These are phyloP conservation scores for Scedosporium minutisporum DNA, from an alignment of 2,329 filamentous ascomycete genomes.

Conservation along the genomic window DNA sequence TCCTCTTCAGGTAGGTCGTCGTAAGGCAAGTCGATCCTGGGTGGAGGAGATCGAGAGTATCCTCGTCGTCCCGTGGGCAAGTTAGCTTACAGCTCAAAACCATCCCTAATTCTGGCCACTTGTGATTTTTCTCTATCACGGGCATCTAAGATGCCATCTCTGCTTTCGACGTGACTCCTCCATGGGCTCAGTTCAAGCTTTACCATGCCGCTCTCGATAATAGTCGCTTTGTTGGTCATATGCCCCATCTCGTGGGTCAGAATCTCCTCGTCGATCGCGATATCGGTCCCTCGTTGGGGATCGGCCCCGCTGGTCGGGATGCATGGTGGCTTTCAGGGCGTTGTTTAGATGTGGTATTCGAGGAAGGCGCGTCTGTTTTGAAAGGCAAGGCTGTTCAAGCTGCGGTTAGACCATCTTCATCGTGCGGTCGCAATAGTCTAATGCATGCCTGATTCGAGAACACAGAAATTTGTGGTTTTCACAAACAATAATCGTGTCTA, in stretches of 20 bases:
- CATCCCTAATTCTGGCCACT: not conserved
- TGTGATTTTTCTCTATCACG: slow-evolving; percentile 1
- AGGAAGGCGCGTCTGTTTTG: not conserved
- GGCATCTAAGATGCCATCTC: slow-evolving; percentile 1
- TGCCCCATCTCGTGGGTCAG: slow-evolving; percentile 12
- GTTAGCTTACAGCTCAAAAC: slow-evolving; percentile 25
- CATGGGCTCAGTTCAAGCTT: slow-evolving; percentile 17
- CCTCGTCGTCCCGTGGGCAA: slow-evolving; percentile 33
- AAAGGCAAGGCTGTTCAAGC: not conserved
- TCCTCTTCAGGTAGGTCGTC: slow-evolving; percentile 20
- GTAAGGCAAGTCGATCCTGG: slow-evolving; percentile 25
- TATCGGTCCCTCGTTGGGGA: not conserved
- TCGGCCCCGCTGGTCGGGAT: not conserved
- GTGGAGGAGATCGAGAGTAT: slow-evolving; percentile 30
- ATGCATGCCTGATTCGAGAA: too few relatives aligned
- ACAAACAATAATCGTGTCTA: too few relatives aligned
- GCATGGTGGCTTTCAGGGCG: not conserved
- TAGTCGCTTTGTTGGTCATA: slow-evolving; percentile 24
- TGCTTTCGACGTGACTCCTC: slow-evolving; percentile 3
- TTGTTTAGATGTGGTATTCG: not conserved
- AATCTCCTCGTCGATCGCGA: not conserved
- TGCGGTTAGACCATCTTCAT: too few relatives aligned
- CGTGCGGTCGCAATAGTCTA: too few relatives aligned
- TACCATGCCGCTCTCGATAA: slow-evolving; percentile 41
- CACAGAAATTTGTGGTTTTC: too few relatives aligned